Percentiles rank a stretch among this genome's conserved stretches.
These are phyloP conservation scores for Colletotrichum agaves DNA, from an alignment of 2,329 filamentous ascomycete species.

Conservation along the genomic window DNA sequence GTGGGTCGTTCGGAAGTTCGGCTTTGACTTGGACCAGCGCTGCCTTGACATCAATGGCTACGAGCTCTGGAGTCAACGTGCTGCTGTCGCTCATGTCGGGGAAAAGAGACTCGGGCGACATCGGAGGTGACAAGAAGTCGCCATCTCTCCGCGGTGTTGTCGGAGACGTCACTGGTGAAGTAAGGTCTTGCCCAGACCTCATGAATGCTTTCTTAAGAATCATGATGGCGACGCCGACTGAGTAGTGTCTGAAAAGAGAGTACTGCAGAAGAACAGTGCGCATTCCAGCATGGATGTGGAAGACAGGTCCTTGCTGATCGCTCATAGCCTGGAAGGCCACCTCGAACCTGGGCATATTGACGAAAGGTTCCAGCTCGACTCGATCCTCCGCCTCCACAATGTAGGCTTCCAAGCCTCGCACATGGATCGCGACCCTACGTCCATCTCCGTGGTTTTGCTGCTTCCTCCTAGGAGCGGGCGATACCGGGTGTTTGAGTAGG, in stretches of 20 bases:
- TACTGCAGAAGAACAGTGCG: conserved; percentile 86
- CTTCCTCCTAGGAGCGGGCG: conserved; percentile 61
- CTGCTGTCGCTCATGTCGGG: conserved; percentile 46
- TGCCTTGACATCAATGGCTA: conserved; percentile 85
- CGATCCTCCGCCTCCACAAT: conserved; percentile 89
- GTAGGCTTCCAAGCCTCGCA: conserved; percentile 86
- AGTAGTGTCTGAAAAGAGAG: conserved; percentile 93
- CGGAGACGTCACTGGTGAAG: conserved; percentile 39
- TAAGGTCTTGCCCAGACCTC: conserved; percentile 57
- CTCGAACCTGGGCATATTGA: conserved; percentile 88
- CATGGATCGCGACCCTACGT: conserved; percentile 81
- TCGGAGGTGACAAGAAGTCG: conserved; percentile 52
- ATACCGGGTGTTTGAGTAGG: conserved; percentile 60
- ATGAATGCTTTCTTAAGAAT: conserved; percentile 79
- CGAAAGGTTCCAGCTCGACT: conserved; percentile 85
- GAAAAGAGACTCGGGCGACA: conserved; percentile 47
- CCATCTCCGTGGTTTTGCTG: conserved; percentile 75
- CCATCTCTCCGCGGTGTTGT: conserved; percentile 43
- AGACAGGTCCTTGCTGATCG: conserved; percentile 86
- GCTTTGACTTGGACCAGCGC: conserved; percentile 88
- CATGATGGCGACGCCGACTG: conserved; percentile 81
- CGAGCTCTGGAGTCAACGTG: conserved; percentile 67
- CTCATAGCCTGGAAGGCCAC: conserved; percentile 85
- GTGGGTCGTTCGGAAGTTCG: conserved; percentile 88
- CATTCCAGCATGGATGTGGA: conserved; percentile 86